phyloP scores from a whole-genome alignment of 306 rosid species.

The Begonia fuchsioides region DNA sequence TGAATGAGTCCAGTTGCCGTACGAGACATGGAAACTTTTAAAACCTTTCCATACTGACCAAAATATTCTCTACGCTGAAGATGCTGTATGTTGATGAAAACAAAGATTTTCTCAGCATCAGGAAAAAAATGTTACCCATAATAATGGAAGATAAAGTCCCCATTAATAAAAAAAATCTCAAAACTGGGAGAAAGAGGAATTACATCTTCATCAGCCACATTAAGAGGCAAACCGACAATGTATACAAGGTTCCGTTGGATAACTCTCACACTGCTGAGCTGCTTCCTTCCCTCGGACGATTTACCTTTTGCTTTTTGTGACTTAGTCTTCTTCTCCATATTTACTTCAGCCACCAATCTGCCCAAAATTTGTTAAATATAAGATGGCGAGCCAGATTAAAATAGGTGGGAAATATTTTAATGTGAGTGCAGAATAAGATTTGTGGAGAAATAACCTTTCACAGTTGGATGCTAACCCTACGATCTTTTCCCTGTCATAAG shows the following conservation, averaged over 20 bases:
- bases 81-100: slow-evolving; percentile 29
- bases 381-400: too few species aligned
- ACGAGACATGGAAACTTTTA: slow-evolving; percentile 97
- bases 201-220: slow-evolving; percentile 91
- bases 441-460: slow-evolving; percentile 45
- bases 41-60: slow-evolving; percentile 97
- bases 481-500: slow-evolving; percentile 92
- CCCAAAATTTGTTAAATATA: not conserved
- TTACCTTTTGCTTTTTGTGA: slow-evolving; percentile 69
- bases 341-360: slow-evolving; percentile 63
- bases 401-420: too few species aligned
- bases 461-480: slow-evolving; percentile 83
- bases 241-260: slow-evolving; percentile 97
- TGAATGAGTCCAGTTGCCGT: slow-evolving; percentile 91
- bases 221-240: slow-evolving; percentile 74
- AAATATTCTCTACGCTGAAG: slow-evolving; percentile 81
- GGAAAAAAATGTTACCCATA: too few species aligned
- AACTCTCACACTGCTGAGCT: slow-evolving; percentile 91
- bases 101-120: too few species aligned
- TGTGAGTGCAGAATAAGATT: not conserved
- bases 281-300: slow-evolving; percentile 85
- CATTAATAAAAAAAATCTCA: not conserved
- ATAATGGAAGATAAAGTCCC: not conserved
- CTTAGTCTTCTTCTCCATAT: slow-evolving; percentile 61
- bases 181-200: slow-evolving; percentile 2